Base-by-base conservation (phyloP, 495 filamentous ascomycete species). In the Xylaria acuta region DNA sequence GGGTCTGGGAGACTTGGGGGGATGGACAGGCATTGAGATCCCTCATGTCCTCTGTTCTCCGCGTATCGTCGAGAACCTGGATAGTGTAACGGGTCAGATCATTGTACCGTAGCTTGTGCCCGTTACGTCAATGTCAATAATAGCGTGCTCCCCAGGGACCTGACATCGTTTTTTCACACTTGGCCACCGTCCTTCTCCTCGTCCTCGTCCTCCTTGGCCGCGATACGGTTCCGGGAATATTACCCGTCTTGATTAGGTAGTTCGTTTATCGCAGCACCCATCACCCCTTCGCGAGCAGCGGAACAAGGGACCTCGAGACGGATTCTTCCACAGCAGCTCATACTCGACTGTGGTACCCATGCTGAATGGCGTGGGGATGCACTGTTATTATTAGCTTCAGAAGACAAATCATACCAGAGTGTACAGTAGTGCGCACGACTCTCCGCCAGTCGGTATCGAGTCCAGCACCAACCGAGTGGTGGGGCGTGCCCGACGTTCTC, bases 11-110 rank as follows among this genome's bases (percentile, higher is more conserved):
- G 11, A 51, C 40, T 5, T 43, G 43, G 12, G n/a, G 34, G 60
- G n/a, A 38, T 27, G 41, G 22, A 64, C 68, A 70, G 45, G 68
- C 68, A 70, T 70, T 40, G 41, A 30, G 68, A 70, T 70, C 68
- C 68, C 12, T 51, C 66, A 36, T 45, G 38, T 34, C 38, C 43
- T 56, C 51, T 67, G 4, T 36, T 14, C 40, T 40, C 41, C 30
- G 41, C 56, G 56, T 54, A 49, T 11, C 22, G 54, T 45, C n/a
- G 25, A 49, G 54, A 22, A 36, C 34, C 27, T 54, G 49, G 22
- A 43, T 34, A 32, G 38, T 65, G 36, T 38, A 49, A n/a, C 41
- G 25, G 30, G 27, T 47, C 16, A 65, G 43, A 45, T 65, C 25
- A 49, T 64, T 18, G 62, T 20, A 34, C 6, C 3, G 30, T 49